A percentile compares a stretch with the other conserved stretches of the same genome.
These are phyloP conservation scores for Dichomitus squalens DNA, from an alignment of 1,284 basidiomycete species.

Conservation along the genomic window DNA sequence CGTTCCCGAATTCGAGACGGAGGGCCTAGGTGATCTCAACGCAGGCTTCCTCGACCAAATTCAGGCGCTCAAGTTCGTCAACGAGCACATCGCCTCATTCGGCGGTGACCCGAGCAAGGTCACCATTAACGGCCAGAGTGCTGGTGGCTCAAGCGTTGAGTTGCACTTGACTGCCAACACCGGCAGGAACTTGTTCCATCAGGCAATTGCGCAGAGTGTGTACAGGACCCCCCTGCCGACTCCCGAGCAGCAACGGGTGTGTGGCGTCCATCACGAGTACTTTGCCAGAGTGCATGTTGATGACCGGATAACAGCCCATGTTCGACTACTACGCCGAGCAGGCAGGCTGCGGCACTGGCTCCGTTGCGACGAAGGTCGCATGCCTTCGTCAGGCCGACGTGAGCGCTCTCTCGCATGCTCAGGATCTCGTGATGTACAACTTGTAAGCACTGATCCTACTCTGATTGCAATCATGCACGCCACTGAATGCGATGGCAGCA, in stretches of 20 bases:
- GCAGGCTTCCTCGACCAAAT: constrained; percentile 65
- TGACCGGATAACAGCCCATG: constrained; percentile 38
- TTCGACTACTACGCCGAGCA: constrained; percentile 51
- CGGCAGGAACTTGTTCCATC: constrained; percentile 45
- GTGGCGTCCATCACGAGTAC: constrained; percentile 8
- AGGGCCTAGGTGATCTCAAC: constrained; percentile 52
- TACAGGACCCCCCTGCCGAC: constrained; percentile 50
- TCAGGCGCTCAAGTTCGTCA: constrained; percentile 63
- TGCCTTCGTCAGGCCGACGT: constrained; percentile 53
- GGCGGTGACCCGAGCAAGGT: constrained; percentile 60
- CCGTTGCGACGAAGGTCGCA: constrained; percentile 38
- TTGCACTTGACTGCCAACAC: constrained; percentile 54
- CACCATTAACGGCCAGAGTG: constrained; percentile 67
- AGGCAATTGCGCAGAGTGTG: constrained; percentile 63
- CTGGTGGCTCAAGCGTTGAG: constrained; percentile 57
- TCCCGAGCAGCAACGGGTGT: constrained; percentile 52
- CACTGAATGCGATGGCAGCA: constrained; percentile 23
- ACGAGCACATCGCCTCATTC: constrained; percentile 59
- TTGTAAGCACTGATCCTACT: constrained; percentile 26
- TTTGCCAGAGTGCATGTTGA: background rate
- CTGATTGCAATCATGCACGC: constrained; percentile 10
- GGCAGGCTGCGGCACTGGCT: constrained; percentile 48
- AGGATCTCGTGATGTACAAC: constrained; percentile 45
- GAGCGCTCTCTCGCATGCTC: constrained; percentile 53
- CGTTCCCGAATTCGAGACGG: constrained; percentile 44